Conservation (phyloP, 1,139 yeast genomes). For the Dujonia santamariae region DNA sequence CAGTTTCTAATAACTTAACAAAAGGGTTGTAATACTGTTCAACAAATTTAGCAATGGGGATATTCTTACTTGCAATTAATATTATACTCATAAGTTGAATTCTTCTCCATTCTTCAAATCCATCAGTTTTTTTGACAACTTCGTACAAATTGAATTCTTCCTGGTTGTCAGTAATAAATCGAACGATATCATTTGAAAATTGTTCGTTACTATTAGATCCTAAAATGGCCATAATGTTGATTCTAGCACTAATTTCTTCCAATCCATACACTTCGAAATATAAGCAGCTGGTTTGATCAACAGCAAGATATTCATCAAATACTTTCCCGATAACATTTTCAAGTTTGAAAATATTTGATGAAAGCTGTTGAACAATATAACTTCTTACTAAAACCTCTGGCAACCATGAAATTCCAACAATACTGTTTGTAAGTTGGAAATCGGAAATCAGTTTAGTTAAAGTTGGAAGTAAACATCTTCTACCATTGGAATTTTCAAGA, state of each 20-base stretch:
- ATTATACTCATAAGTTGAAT: constrained; percentile 55
- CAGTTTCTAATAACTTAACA: constrained; percentile 34
- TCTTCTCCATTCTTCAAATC: constrained; percentile 66
- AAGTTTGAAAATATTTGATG: constrained; percentile 54
- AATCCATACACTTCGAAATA: constrained; percentile 57
- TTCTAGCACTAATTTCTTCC: constrained; percentile 56
- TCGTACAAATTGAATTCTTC: constrained; percentile 38
- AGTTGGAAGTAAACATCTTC: constrained; percentile 68
- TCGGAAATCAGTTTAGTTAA: constrained; percentile 43
- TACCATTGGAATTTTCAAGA: constrained; percentile 51
- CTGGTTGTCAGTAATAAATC: constrained; percentile 40
- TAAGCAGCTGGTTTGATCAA: constrained; percentile 23
- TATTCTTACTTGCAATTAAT: constrained; percentile 29
- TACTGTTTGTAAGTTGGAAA: constrained; percentile 30
- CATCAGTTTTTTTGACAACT: constrained; percentile 58
- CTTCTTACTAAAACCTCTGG: constrained; percentile 47
- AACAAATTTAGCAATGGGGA: constrained; percentile 14
- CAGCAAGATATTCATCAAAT: constrained; percentile 38
- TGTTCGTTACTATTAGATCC: constrained; percentile 26
- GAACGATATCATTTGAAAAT: constrained; percentile 41
- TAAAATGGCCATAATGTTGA: constrained; percentile 46
- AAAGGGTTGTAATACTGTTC: constrained; percentile 19
- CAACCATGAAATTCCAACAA: constrained; percentile 48
- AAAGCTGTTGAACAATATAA: constrained; percentile 51
- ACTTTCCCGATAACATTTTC: constrained; percentile 55